A percentile compares a stretch with the other conserved stretches of the same genome.
Conservation (phyloP, 2,329 filamentous ascomycete species). For the Xylaria sp. region DNA sequence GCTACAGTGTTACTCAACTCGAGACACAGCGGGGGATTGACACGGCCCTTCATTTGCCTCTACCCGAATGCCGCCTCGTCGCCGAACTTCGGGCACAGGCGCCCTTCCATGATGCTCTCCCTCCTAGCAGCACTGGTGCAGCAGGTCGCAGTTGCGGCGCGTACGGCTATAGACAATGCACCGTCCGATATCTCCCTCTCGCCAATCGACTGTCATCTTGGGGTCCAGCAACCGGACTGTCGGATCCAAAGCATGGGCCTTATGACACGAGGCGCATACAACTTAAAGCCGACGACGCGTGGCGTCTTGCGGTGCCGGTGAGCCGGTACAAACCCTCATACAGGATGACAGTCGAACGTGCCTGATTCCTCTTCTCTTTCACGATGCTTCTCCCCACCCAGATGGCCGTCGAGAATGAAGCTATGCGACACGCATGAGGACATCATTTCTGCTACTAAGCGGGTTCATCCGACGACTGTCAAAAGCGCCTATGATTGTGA, state of each 20-base stretch:
- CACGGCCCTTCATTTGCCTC: neutral
- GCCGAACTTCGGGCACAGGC: neutral
- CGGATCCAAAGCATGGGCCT: conserved; percentile 7
- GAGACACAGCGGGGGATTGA: neutral
- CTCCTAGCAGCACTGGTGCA: neutral
- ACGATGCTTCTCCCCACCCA: neutral
- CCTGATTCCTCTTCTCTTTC: neutral
- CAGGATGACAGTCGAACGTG: neutral
- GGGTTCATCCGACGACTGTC: neutral
- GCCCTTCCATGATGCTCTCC: neutral
- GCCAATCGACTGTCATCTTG: conserved; percentile 7
- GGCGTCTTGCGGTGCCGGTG: neutral
- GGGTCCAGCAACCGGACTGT: conserved; percentile 18
- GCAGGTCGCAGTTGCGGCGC: conserved; percentile 2
- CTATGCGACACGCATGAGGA: neutral
- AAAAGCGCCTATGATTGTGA: too few species aligned
- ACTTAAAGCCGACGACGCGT: conserved; percentile 7
- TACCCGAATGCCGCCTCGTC: neutral
- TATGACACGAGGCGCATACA: neutral
- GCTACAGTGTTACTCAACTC: neutral
- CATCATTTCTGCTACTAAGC: neutral
- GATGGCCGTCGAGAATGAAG: neutral
- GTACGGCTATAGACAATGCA: neutral
- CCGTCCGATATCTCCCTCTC: conserved; percentile 3
- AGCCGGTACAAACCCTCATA: neutral